These are phyloP conservation scores for Fusarium sublunatum DNA, from an alignment of 2,329 filamentous ascomycete species.

Conservation along the genomic window DNA sequence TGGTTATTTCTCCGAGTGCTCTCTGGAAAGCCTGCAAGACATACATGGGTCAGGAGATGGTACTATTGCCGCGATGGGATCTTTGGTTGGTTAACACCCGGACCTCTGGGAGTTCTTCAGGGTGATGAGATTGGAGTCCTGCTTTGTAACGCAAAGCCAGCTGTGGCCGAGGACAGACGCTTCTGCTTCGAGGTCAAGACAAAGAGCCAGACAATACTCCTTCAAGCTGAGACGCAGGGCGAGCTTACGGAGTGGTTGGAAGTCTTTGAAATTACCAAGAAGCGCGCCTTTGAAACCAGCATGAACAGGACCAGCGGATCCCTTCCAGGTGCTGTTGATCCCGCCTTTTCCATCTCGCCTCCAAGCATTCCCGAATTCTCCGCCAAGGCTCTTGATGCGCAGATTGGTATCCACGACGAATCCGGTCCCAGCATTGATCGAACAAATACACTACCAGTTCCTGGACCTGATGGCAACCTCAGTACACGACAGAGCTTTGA, in stretches of 20 bases:
- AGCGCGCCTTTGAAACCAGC: slow-evolving; percentile 84
- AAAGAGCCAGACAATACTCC: slow-evolving; percentile 87
- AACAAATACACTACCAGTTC: slow-evolving; percentile 72
- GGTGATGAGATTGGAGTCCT: slow-evolving; percentile 96
- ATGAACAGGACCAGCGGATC: slow-evolving; percentile 63
- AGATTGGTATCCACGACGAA: slow-evolving; percentile 67
- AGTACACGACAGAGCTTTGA: slow-evolving; percentile 78
- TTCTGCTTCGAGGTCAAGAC: slow-evolving; percentile 99
- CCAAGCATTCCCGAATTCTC: slow-evolving; percentile 92
- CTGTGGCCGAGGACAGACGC: slow-evolving; percentile 89
- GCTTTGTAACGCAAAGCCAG: slow-evolving; percentile 91
- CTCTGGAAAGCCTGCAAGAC: slow-evolving; percentile 87
- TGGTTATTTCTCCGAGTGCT: slow-evolving; percentile 89
- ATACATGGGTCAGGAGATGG: slow-evolving; percentile 92
- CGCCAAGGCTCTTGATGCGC: slow-evolving; percentile 77
- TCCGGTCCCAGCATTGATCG: slow-evolving; percentile 62
- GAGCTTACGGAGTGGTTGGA: slow-evolving; percentile 96
- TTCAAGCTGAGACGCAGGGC: slow-evolving; percentile 92
- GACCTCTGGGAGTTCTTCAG: slow-evolving; percentile 87
- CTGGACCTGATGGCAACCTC: slow-evolving; percentile 64
- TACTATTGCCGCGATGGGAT: slow-evolving; percentile 96
- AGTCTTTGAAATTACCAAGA: slow-evolving; percentile 93
- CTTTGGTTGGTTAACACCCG: slow-evolving; percentile 93
- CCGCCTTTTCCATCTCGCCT: slow-evolving; percentile 92
- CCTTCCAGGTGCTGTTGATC: slow-evolving; percentile 65